Percentiles rank a stretch among this genome's conserved stretches.
These are phyloP conservation scores for Dendrobium officinale DNA, from an alignment of 106 monocot genomes.

Conservation along the genomic window DNA sequence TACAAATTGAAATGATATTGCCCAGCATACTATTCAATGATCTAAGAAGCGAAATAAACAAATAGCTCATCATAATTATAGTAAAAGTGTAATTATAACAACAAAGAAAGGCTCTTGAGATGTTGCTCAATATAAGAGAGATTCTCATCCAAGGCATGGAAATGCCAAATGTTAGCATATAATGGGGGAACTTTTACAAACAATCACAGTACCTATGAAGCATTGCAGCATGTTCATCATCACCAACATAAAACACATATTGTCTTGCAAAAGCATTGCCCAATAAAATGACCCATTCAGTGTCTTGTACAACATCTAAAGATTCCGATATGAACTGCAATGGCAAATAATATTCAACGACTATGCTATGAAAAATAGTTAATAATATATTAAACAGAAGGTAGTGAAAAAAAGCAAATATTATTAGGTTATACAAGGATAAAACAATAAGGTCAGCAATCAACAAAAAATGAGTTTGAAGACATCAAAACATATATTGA, in stretches of 20 bases:
- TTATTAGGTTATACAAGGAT: neutral
- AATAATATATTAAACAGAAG: neutral
- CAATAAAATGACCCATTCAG: constrained; percentile 74
- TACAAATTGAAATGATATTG: neutral
- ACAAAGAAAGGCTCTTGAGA: neutral
- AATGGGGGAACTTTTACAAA: neutral
- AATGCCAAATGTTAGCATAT: neutral
- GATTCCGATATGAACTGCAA: constrained; percentile 94
- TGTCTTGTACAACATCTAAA: constrained; percentile 80
- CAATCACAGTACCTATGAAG: constrained; percentile 70
- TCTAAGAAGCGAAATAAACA: neutral
- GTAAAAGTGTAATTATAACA: neutral
- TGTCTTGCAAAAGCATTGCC: constrained; percentile 87
- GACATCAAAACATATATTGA: neutral
- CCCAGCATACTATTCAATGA: neutral
- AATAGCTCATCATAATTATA: neutral
- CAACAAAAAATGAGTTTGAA: neutral
- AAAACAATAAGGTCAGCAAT: neutral
- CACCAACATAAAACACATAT: constrained; percentile 57
- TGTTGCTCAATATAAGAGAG: neutral
- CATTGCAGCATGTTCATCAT: constrained; percentile 77
- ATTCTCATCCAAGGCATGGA: neutral
- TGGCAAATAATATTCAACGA: neutral
- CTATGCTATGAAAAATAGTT: neutral
- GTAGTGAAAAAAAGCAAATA: neutral